Conservation (phyloP, 257 asterid species). For the Nicotiana sylvestris region DNA sequence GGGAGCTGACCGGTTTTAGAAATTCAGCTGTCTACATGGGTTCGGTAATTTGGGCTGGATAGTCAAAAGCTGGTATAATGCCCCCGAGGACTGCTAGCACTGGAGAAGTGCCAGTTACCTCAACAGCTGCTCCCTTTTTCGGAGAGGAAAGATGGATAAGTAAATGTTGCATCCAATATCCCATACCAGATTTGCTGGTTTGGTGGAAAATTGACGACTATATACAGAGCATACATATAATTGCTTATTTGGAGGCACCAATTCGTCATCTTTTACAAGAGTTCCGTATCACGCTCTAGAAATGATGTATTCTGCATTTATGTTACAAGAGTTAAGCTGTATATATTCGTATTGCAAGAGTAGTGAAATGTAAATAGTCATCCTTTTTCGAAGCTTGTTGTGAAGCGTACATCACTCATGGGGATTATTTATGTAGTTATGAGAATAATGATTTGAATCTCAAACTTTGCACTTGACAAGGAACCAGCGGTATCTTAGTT, state of each 20-base stretch:
- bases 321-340: background rate
- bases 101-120: background rate
- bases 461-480: too few species aligned
- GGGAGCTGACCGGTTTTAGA: background rate
- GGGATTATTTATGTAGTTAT: too few species aligned
- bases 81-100: background rate
- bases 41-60: background rate
- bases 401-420: too few species aligned
- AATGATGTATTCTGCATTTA: background rate
- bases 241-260: background rate
- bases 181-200: background rate
- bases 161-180: background rate
- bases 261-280: background rate
- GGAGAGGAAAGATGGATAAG: background rate
- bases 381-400: too few species aligned
- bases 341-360: background rate
- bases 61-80: too few species aligned
- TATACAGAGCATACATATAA: background rate
- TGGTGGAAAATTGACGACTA: background rate
- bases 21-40: constrained; percentile 1
- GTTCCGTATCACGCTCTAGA: background rate
- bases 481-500: too few species aligned
- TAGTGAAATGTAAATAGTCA: background rate
- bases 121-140: background rate
- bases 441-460: too few species aligned